phyloP scores from a whole-genome alignment of 306 rosid species.

The Alnus glutinosa region DNA sequence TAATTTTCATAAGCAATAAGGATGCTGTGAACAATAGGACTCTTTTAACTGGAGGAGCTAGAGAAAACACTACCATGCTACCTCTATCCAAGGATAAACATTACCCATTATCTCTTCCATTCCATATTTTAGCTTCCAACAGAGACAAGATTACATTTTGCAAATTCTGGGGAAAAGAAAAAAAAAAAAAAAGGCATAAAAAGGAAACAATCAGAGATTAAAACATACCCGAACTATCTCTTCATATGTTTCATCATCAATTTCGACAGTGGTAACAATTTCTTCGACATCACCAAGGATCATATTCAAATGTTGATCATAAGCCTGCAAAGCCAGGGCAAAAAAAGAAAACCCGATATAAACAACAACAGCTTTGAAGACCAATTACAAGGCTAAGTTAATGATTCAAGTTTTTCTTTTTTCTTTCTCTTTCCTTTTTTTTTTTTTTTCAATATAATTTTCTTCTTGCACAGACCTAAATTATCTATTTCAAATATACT shows the following conservation, averaged over 20 bases:
- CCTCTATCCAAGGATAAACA: constrained; percentile 4
- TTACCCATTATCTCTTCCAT: neutral
- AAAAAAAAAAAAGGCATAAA: too few species aligned
- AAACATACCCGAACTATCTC: constrained; percentile 95
- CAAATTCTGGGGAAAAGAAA: neutral
- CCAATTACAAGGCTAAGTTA: neutral
- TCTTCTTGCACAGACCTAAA: neutral
- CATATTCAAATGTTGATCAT: constrained; percentile 99
- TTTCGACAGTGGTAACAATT: constrained; percentile 86
- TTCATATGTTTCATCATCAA: constrained; percentile 98
- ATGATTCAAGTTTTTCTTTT: neutral
- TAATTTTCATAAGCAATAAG: too few species aligned
- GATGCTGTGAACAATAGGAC: too few species aligned
- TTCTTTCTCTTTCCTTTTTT: neutral
- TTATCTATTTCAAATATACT: neutral
- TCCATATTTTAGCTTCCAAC: neutral
- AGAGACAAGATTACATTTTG: neutral
- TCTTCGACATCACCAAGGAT: constrained; percentile 99
- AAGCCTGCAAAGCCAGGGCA: constrained; percentile 69
- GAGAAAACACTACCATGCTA: neutral
- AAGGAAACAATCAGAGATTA: neutral
- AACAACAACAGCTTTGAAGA: neutral
- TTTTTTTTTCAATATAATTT: neutral
- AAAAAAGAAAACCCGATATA: neutral
- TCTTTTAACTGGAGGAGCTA: too few species aligned